These are phyloP conservation scores for Acanthamoeba castellanii DNA, from an alignment of 208 protist genomes.

Conservation along the genomic window DNA sequence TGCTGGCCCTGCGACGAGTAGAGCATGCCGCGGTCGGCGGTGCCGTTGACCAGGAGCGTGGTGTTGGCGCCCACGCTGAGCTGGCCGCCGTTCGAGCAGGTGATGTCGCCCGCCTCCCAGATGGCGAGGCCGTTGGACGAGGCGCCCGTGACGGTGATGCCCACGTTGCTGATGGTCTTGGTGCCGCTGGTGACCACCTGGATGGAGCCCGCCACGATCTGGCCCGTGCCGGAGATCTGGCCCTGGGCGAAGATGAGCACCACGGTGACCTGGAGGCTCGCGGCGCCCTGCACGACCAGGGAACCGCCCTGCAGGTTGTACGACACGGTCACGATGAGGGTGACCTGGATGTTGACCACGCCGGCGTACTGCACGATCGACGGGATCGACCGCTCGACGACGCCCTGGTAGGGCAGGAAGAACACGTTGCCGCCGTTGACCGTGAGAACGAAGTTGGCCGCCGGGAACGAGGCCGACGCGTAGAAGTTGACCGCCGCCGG, in stretches of 20 bases:
- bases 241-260: slow-evolving; percentile 48
- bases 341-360: slow-evolving; percentile 55
- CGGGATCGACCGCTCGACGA: not conserved
- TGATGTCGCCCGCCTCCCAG: slow-evolving; percentile 65
- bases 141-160: slow-evolving; percentile 18
- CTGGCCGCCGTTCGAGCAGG: slow-evolving; percentile 65
- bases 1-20: slow-evolving; percentile 64
- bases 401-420: not conserved
- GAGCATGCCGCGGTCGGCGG: slow-evolving; percentile 23
- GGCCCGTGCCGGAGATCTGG: slow-evolving; percentile 55
- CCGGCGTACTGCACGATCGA: slow-evolving; percentile 34
- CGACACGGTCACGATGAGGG: slow-evolving; percentile 37
- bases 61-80: slow-evolving; percentile 8
- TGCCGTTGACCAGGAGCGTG: slow-evolving; percentile 61
- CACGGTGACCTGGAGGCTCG: slow-evolving; percentile 19
- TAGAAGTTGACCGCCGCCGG: slow-evolving; percentile 48
- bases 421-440: slow-evolving; percentile 67
- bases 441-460: slow-evolving; percentile 42
- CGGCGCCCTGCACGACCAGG: slow-evolving; percentile 54
- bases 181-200: not conserved
- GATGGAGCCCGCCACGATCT: slow-evolving; percentile 29
- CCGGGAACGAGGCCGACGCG: slow-evolving; percentile 43
- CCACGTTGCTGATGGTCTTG: slow-evolving; percentile 62
- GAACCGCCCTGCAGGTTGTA: slow-evolving; percentile 67
- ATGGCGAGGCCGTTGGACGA: not conserved